Conservation (phyloP, 306 rosid species). For the Casuarina cunninghamiana region DNA sequence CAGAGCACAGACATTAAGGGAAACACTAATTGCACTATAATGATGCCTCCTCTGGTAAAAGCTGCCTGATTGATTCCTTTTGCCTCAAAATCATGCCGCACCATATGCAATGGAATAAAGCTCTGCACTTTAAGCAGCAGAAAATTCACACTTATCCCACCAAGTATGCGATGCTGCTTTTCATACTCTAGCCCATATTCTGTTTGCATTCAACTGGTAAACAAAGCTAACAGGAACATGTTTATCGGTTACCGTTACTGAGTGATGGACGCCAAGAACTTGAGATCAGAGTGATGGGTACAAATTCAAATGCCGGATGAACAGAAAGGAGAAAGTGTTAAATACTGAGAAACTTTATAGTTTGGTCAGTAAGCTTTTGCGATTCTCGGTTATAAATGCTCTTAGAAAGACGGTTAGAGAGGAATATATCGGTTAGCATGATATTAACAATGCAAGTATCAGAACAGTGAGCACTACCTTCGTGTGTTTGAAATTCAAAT, state of each 20-base stretch:
- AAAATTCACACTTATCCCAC: conserved; percentile 1
- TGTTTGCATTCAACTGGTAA: neutral
- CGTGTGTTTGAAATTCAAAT: neutral
- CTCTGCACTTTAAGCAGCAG: conserved; percentile 24
- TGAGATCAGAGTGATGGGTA: neutral
- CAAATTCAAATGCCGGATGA: neutral
- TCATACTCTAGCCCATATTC: neutral
- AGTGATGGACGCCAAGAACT: neutral
- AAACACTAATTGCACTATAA: conserved; percentile 80
- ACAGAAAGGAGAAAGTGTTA: conserved; percentile 2
- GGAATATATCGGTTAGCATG: conserved; percentile 9
- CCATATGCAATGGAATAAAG: conserved; percentile 66
- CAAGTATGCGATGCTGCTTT: neutral
- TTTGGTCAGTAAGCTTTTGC: neutral
- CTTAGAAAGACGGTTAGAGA: conserved; percentile 26
- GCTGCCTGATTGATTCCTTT: conserved; percentile 73
- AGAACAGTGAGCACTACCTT: neutral
- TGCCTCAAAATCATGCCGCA: conserved; percentile 75
- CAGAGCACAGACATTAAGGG: conserved; percentile 59
- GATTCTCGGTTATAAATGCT: conserved; percentile 7
- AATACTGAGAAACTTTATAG: conserved; percentile 9
- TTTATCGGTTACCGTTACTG: conserved; percentile 28
- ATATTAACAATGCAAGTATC: neutral
- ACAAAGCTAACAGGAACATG: neutral
- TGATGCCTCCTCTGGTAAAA: conserved; percentile 48